A percentile compares a stretch with the other conserved stretches of the same genome.
Conservation (phyloP, 192 early-diverging fungal genomes). For the Gryganskiella cystojenkinii region DNA sequence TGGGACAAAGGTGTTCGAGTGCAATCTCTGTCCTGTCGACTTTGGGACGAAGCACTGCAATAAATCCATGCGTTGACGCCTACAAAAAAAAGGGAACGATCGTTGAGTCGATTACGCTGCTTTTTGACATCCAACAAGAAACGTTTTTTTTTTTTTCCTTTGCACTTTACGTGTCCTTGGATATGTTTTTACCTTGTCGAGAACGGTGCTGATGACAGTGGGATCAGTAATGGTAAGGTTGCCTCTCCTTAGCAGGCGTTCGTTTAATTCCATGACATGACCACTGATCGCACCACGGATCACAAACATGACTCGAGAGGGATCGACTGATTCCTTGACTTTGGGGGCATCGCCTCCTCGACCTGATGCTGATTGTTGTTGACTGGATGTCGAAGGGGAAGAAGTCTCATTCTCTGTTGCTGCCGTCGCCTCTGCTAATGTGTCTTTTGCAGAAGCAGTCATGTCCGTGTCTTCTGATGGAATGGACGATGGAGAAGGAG, state of each 20-base stretch:
- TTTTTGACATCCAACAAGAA: too few relatives aligned
- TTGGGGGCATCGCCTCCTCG: conserved; percentile 2
- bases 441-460: not conserved
- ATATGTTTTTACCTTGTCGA: conserved; percentile 26
- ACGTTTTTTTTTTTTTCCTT: not conserved
- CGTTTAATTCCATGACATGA: conserved; percentile 46
- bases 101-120: too few relatives aligned
- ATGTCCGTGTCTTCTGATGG: not conserved
- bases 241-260: conserved; percentile 13
- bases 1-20: conserved; percentile 24
- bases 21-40: conserved; percentile 34
- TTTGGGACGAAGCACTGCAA: conserved; percentile 45
- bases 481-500: not conserved
- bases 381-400: not conserved
- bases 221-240: conserved; percentile 21
- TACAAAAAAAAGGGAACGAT: not conserved
- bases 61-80: conserved; percentile 50
- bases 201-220: conserved; percentile 20
- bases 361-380: not conserved
- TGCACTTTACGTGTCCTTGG: not conserved
- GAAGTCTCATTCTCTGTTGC: not conserved
- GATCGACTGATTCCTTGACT: conserved; percentile 25
- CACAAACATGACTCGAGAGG: conserved; percentile 39
- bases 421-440: not conserved
- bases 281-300: conserved; percentile 29